Percentiles rank a stretch among this genome's conserved stretches.
Evolutionary conservation across 257 asterid genomes (phyloP).

Genomic region (Pogostemon cablin): DNA sequence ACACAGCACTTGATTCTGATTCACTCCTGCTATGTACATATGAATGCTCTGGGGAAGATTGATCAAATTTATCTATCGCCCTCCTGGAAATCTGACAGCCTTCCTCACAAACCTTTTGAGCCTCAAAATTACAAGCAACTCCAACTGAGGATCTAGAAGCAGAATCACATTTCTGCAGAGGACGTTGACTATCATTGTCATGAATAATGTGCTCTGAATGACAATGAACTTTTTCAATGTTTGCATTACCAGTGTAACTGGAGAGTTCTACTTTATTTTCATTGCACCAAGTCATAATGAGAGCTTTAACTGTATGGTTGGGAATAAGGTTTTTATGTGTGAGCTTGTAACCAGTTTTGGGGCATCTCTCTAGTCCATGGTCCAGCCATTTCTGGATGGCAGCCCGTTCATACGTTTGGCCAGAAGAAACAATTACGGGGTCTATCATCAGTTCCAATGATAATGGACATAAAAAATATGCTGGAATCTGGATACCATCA

Average conservation of each 20-base stretch:
- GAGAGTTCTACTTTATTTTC: constrained; percentile 52
- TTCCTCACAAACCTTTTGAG: constrained; percentile 44
- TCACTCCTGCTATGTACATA: constrained; percentile 91
- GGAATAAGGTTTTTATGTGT: constrained; percentile 67
- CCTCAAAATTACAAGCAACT: constrained; percentile 36
- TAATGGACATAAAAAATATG: constrained; percentile 75
- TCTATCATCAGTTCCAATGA: constrained; percentile 82
- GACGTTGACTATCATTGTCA: constrained; percentile 35
- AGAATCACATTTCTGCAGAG: constrained; percentile 40
- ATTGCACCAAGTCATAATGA: constrained; percentile 70
- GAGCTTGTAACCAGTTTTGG: constrained; percentile 60
- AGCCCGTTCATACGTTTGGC: constrained; percentile 82
- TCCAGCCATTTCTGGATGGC: constrained; percentile 88
- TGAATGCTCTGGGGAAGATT: constrained; percentile 72
- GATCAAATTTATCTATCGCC: constrained; percentile 50
- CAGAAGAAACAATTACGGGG: constrained; percentile 94
- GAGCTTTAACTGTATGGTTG: constrained; percentile 76
- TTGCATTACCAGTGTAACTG: constrained; percentile 32
- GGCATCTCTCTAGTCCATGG: constrained; percentile 73
- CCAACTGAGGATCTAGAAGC: constrained; percentile 41
- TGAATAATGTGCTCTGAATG: constrained; percentile 28
- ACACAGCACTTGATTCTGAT: constrained; percentile 81
- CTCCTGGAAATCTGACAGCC: constrained; percentile 40
- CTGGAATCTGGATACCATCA: constrained; percentile 62
- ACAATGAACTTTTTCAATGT: constrained; percentile 27